phyloP scores from a whole-genome alignment of 352 stramenopile genomes.

The Phytophthora pluvialis region DNA sequence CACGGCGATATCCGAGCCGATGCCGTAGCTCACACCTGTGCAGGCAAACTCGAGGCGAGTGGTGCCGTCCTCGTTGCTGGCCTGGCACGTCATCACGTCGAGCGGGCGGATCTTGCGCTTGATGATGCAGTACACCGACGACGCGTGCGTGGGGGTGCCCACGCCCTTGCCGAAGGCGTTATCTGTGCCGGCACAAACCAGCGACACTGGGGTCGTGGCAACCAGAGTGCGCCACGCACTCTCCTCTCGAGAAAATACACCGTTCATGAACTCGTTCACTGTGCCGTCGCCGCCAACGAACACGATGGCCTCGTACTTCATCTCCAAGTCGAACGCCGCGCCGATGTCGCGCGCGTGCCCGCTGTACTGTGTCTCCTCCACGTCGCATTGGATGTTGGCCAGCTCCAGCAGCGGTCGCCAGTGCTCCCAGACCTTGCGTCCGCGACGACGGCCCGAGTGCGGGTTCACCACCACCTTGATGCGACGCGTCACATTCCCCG shows the following conservation, averaged over 20 bases:
- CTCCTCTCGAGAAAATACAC: slow-evolving; percentile 74
- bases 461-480: slow-evolving; percentile 86
- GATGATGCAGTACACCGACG: slow-evolving; percentile 80
- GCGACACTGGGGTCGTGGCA: slow-evolving; percentile 72
- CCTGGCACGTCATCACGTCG: slow-evolving; percentile 70
- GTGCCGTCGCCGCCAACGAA: slow-evolving; percentile 83
- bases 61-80: slow-evolving; percentile 49
- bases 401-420: slow-evolving; percentile 67
- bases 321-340: slow-evolving; percentile 53
- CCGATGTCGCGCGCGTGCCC: slow-evolving; percentile 79
- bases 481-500: slow-evolving; percentile 48
- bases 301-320: slow-evolving; percentile 80
- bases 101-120: slow-evolving; percentile 84
- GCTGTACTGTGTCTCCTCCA: slow-evolving; percentile 78
- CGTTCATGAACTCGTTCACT: slow-evolving; percentile 89
- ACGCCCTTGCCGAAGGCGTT: slow-evolving; percentile 83
- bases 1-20: slow-evolving; percentile 75
- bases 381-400: slow-evolving; percentile 73
- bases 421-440: slow-evolving; percentile 65
- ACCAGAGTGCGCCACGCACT: slow-evolving; percentile 75
- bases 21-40: slow-evolving; percentile 77
- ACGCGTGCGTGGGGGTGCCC: slow-evolving; percentile 65
- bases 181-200: slow-evolving; percentile 74
- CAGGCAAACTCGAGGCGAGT: slow-evolving; percentile 73
- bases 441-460: slow-evolving; percentile 66